Conservation (phyloP, 306 rosid species). For the Fagus crenata region DNA sequence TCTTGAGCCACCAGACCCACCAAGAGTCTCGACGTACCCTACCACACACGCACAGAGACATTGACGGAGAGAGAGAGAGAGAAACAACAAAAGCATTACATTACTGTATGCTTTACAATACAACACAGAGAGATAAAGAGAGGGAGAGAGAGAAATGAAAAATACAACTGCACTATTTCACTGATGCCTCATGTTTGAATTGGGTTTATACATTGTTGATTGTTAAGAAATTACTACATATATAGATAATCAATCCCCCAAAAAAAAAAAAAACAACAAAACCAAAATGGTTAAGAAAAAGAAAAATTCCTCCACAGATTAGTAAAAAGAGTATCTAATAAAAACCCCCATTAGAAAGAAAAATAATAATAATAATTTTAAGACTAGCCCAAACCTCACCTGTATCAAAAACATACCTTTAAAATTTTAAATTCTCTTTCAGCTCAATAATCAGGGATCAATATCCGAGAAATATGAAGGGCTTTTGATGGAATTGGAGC, state of each 20-base stretch:
- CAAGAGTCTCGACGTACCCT: conserved; percentile 35
- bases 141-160: neutral
- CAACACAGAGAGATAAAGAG: neutral
- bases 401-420: conserved; percentile 36
- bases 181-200: conserved; percentile 24
- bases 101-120: conserved; percentile 20
- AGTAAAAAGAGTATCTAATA: conserved; percentile 43
- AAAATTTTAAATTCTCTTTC: conserved; percentile 13
- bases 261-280: conserved; percentile 8
- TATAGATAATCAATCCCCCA: conserved; percentile 22
- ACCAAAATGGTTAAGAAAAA: conserved; percentile 29
- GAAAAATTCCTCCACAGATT: conserved; percentile 30
- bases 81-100: conserved; percentile 23
- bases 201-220: conserved; percentile 45
- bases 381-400: conserved; percentile 42
- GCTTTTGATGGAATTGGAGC: neutral
- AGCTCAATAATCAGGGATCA: conserved; percentile 20
- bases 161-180: conserved; percentile 33
- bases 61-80: neutral
- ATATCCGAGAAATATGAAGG: neutral
- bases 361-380: neutral
- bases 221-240: conserved; percentile 27
- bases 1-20: conserved; percentile 23
- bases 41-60: conserved; percentile 23
- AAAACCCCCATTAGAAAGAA: conserved; percentile 34